phyloP scores from a whole-genome alignment of 768 basidiomycete genomes.

The Chalciporus piperatus region DNA sequence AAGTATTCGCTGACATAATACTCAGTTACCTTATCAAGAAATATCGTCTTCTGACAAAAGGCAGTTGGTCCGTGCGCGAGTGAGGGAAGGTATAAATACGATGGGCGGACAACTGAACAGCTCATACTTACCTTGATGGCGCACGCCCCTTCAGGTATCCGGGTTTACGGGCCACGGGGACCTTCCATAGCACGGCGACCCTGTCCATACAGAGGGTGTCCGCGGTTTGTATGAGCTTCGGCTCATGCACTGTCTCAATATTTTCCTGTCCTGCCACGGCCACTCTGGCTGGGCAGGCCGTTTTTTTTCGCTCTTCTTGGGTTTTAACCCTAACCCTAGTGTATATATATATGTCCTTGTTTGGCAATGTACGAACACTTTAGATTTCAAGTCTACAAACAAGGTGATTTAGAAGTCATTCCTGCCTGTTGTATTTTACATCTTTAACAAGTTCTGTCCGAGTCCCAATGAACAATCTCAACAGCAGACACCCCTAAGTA shows the following conservation, averaged over 20 bases:
- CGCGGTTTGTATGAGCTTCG: conserved; percentile 55
- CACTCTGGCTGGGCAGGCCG: conserved; percentile 42
- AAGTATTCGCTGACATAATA: neutral
- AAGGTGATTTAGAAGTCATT: too few relatives aligned
- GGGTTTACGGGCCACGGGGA: conserved; percentile 56
- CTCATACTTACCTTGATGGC: conserved; percentile 70
- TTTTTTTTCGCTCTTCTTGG: conserved; percentile 7
- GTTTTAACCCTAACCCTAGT: conserved; percentile 34
- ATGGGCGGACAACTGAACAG: fast-evolving
- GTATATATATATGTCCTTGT: neutral
- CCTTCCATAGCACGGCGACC: conserved; percentile 57
- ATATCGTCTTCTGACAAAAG: neutral
- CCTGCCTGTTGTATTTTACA: neutral
- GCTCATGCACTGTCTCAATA: conserved; percentile 79
- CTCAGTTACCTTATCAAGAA: conserved; percentile 12
- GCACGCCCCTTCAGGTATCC: conserved; percentile 50
- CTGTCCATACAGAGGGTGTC: conserved; percentile 46
- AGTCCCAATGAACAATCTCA: too few relatives aligned
- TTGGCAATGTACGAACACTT: neutral
- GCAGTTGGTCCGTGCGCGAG: conserved; percentile 19
- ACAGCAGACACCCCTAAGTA: neutral
- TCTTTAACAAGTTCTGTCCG: too few relatives aligned
- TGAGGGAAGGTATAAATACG: conserved; percentile 6
- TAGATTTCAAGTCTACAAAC: too few relatives aligned
- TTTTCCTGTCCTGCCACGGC: conserved; percentile 70